Evolutionary conservation across 2,329 filamentous ascomycete species (phyloP), one percentile per base, ranked within the genome.

Genomic region (Scytalidium lignicola): DNA sequence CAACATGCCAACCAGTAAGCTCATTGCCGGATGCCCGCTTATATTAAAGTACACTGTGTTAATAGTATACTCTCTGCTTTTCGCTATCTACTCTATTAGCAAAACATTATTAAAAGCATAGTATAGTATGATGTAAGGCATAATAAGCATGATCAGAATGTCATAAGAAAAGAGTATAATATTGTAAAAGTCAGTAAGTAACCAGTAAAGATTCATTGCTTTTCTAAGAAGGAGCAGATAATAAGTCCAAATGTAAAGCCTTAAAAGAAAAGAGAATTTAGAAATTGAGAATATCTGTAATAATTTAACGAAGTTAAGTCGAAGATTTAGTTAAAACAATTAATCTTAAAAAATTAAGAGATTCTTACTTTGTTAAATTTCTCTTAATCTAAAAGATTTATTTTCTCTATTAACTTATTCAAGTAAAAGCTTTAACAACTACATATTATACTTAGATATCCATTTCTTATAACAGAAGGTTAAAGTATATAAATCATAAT

Each of bases 1-100:
- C n/a, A n/a, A n/a, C n/a, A n/a, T n/a, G n/a, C 77, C 78, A 21
- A 77, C 65, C 0, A 77, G 78, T 21, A 81, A 60, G 1, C 72
- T 71, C 56, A 82, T 57, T 0, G 74, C 78, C 0, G 78, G 78
- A 55, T 81, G 78, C 0, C 78, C 78, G 0, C 75, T 80, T 2
- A 74, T 69, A 55, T 82, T 78, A 61, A 82, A 82, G 3, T 74
- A 69, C 6, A 74, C 74, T 4, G 78, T 83, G 54, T 83, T 82
- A 18, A 68, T 71, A 0, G 75, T 80, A 48, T 79, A 57, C 0
- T 79, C 79, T 42, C 80, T 74, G 32, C 74, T 75, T 22, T 55
- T 50, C 6, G 44, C 50, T 17, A 58, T 32, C 55, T 56, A 55
- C 41, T 51, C 47, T 41, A 59, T 41, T 12, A 48, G 49, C 0